Evolutionary conservation across 495 filamentous ascomycete genomes (phyloP), one percentile per base, ranked within the genome.

Genomic region (Annulohypoxylon nitens): DNA sequence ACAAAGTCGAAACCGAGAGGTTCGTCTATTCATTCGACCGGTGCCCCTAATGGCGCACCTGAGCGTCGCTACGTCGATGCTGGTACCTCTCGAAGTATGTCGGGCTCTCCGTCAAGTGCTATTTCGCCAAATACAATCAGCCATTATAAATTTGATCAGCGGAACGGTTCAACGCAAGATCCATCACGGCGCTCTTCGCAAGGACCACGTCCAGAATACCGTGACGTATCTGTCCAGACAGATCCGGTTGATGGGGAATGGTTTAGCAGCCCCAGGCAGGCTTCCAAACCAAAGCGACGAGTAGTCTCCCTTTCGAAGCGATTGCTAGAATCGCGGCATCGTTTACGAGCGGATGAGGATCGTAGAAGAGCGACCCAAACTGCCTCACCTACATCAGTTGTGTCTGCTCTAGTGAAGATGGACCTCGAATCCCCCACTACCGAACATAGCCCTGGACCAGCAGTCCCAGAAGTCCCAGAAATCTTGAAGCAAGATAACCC

Each of bases 141-240:
- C 25, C 54, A 60, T 30, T 59, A 61, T 16, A 79, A 78, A 25
- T 64, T 73, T 4, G 69, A 61, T n/a, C 64, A 68, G 0, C 72
- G 57, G 30, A 73, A 67, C 10, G 53, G 54, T 20, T 75, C 79
- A 20, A 53, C 45, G n/a, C 61, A 71, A 0, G 16, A 48, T 45
- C 69, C 55, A 4, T 82, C 81, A 2, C 81, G 81, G 9, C 80
- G 68, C 12, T 18, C 73, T 26, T 82, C 84, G 0, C 70, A 69
- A 36, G 69, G 70, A 20, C 75, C 78, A 2, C 81, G 76, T 26
- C 47, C 78, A 8, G 77, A 76, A 36, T 88, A 89, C 73, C 61
- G 77, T 4, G 83, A 87, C 59, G 81, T 75, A 11, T 80, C 79
- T 1, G 82, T 83, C 1, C 87, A 89, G 65, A 89, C 87, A 3